Conservation (phyloP, 768 basidiomycete species). For the Psilocybe tampanensis region DNA sequence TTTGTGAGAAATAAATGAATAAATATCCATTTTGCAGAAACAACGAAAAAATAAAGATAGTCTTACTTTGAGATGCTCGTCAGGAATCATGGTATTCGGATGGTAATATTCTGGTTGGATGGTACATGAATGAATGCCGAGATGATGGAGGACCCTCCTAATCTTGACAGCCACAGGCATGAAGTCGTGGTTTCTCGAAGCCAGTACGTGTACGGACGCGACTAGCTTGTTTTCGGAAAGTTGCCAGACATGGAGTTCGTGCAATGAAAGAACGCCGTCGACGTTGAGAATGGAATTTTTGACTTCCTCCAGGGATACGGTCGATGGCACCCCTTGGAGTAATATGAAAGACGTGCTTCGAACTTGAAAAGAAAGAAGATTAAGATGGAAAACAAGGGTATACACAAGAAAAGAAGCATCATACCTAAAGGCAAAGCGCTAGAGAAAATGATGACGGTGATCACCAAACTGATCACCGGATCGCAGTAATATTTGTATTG, state of each 20-base stretch:
- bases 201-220: conserved; percentile 93
- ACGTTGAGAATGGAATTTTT: conserved; percentile 79
- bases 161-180: conserved; percentile 89
- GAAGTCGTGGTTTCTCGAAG: conserved; percentile 81
- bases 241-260: conserved; percentile 98
- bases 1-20: neutral
- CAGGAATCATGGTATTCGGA: conserved; percentile 38
- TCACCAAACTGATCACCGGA: conserved; percentile 90
- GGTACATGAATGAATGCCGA: conserved; percentile 93
- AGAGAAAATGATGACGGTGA: conserved; percentile 95
- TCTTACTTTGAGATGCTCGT: conserved; percentile 53
- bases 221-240: conserved; percentile 94
- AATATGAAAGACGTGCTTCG: conserved; percentile 93
- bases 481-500: conserved; percentile 90
- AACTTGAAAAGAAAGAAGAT: conserved; percentile 41
- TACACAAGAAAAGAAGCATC: conserved; percentile 19
- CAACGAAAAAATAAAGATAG: neutral
- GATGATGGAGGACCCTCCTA: conserved; percentile 80
- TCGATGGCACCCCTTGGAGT: conserved; percentile 90
- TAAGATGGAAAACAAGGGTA: neutral
- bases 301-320: conserved; percentile 88
- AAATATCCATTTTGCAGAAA: neutral
- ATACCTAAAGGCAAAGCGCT: conserved; percentile 89
- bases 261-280: conserved; percentile 83
- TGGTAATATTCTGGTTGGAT: conserved; percentile 87